Percentiles rank a stretch among this genome's conserved stretches.
These are phyloP conservation scores for Talaromyces wortmannii DNA, from an alignment of 495 filamentous ascomycete species.

Conservation along the genomic window DNA sequence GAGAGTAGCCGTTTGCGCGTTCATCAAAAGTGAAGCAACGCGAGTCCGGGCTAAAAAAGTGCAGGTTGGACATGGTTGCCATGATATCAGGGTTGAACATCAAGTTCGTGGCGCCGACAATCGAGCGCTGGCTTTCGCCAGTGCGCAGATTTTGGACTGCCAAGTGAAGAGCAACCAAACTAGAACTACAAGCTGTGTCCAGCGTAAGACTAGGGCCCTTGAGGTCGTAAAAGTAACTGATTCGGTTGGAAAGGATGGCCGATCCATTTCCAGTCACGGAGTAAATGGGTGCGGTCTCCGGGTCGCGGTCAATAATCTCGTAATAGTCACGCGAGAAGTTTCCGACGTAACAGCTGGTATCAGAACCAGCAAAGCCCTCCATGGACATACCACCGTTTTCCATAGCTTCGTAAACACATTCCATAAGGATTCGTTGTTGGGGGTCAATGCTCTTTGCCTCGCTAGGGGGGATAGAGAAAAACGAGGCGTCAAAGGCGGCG, in stretches of 20 bases:
- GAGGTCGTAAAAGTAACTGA: slow-evolving; percentile 27
- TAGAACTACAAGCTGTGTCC: slow-evolving; percentile 33
- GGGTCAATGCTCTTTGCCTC: slow-evolving; percentile 41
- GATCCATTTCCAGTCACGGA: slow-evolving; percentile 28
- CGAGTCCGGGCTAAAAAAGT: slow-evolving; percentile 20
- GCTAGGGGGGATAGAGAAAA: slow-evolving; percentile 47
- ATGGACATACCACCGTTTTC: slow-evolving; percentile 42
- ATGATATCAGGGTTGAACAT: slow-evolving; percentile 18
- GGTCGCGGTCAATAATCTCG: slow-evolving; percentile 26
- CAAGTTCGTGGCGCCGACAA: slow-evolving; percentile 26
- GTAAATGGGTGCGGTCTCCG: slow-evolving; percentile 25
- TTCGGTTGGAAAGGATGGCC: slow-evolving; percentile 30
- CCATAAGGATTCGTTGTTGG: slow-evolving; percentile 36
- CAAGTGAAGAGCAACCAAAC: slow-evolving; percentile 23
- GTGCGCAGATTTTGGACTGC: slow-evolving; percentile 27
- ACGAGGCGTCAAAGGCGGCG: slow-evolving; percentile 30
- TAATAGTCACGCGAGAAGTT: slow-evolving; percentile 28
- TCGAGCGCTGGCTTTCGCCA: slow-evolving; percentile 22
- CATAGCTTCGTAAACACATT: slow-evolving; percentile 49
- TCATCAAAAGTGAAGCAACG: slow-evolving; percentile 19
- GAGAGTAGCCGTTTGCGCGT: slow-evolving; percentile 31
- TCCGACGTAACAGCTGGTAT: slow-evolving; percentile 34
- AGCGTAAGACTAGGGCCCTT: slow-evolving; percentile 30
- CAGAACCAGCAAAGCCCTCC: slow-evolving; percentile 27
- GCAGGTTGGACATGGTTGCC: slow-evolving; percentile 1